A percentile compares a stretch with the other conserved stretches of the same genome.
These are phyloP conservation scores for Macadamia tetraphylla DNA, from an alignment of 164 flowering plant species.

Conservation along the genomic window DNA sequence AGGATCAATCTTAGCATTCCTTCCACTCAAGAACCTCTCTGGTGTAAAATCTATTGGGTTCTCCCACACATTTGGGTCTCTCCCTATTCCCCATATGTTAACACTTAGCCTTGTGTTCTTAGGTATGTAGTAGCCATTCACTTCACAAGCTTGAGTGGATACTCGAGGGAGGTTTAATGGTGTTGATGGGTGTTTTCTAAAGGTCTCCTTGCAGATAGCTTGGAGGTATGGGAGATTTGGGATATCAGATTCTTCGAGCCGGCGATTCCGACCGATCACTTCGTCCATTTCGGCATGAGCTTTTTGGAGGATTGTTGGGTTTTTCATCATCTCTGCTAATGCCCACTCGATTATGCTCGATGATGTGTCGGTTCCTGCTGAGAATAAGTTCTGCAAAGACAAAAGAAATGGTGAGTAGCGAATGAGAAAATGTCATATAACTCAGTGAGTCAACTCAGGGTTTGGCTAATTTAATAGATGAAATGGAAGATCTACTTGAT, in stretches of 20 bases:
- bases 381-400: constrained; percentile 13
- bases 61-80: constrained; percentile 15
- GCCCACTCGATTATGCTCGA: constrained; percentile 10
- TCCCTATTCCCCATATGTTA: constrained; percentile 17
- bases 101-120: constrained; percentile 15
- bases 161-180: constrained; percentile 19
- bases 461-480: no score
- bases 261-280: constrained; percentile 16
- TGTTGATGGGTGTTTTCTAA: constrained; percentile 19
- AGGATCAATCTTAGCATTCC: constrained; percentile 6
- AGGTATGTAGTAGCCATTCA: constrained; percentile 19
- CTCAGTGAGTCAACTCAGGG: no score
- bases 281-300: constrained; percentile 21
- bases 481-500: no score
- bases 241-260: constrained; percentile 18
- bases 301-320: constrained; percentile 10
- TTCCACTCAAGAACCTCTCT: constrained; percentile 12
- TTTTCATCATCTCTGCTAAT: constrained; percentile 13
- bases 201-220: constrained; percentile 20
- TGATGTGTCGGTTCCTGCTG: constrained; percentile 17
- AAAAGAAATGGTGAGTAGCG: no score
- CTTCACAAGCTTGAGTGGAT: constrained; percentile 9
- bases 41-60: constrained; percentile 9
- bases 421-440: no score
- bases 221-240: constrained; percentile 17